Evolutionary conservation across 2,329 filamentous ascomycete genomes (phyloP).

Genomic region (Chaetomium olivaceum): DNA sequence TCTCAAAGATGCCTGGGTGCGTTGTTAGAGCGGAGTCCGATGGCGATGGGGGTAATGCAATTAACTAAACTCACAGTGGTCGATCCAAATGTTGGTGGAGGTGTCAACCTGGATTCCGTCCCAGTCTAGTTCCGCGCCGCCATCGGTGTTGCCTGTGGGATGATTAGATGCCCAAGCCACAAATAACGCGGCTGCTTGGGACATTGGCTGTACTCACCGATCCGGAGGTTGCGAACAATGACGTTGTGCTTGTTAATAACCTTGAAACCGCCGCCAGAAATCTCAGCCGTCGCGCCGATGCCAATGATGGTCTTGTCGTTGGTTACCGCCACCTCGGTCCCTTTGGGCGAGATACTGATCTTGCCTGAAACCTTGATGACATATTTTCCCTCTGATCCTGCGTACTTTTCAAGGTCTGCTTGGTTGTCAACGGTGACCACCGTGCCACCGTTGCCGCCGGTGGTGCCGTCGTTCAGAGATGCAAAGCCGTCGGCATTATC

Average conservation of each 20-base stretch:
- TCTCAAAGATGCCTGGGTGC: neutral
- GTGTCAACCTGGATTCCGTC: neutral
- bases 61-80: neutral
- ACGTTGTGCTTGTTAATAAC: neutral
- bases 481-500: neutral
- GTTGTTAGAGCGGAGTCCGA: neutral
- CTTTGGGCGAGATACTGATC: slow-evolving; percentile 1
- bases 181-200: too few species aligned
- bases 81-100: slow-evolving; percentile 3
- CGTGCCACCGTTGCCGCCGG: neutral
- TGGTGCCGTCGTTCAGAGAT: neutral
- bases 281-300: neutral
- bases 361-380: neutral
- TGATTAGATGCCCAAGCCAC: neutral
- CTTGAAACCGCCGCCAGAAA: neutral
- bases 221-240: neutral
- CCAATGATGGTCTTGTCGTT: slow-evolving; percentile 2
- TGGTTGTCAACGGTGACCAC: neutral
- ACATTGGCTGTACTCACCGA: neutral
- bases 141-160: neutral
- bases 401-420: neutral
- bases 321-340: neutral
- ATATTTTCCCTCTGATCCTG: neutral
- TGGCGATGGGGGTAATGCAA: neutral
- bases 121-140: neutral